phyloP scores from a whole-genome alignment of 495 filamentous ascomycete species.

The Wilcoxina mikolae region DNA sequence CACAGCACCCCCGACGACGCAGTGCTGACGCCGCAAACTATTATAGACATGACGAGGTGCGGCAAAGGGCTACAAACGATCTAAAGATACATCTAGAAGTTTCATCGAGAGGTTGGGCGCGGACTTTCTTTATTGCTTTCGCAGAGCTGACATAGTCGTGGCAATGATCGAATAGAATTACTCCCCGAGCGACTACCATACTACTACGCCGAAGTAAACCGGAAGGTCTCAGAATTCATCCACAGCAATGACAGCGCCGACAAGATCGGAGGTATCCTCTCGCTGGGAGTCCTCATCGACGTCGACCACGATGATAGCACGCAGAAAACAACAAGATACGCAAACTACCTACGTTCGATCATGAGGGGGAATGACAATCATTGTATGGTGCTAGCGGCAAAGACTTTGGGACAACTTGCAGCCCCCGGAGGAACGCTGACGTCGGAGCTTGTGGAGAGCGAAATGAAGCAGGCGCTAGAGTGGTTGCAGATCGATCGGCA shows the following conservation, averaged over 20 bases:
- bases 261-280: conserved; percentile 76
- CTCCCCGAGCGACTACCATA: conserved; percentile 47
- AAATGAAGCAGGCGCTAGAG: conserved; percentile 86
- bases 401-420: conserved; percentile 75
- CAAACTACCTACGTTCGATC: conserved; percentile 72
- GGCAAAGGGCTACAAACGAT: conserved; percentile 29
- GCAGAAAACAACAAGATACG: conserved; percentile 85
- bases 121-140: background rate
- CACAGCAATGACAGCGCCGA: conserved; percentile 75
- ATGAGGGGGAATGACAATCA: conserved; percentile 75
- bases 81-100: conserved; percentile 26
- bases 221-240: conserved; percentile 52
- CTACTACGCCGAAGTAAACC: conserved; percentile 51
- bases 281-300: conserved; percentile 82
- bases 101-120: conserved; percentile 20
- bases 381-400: conserved; percentile 74
- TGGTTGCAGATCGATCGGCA: conserved; percentile 91
- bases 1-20: background rate
- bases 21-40: conserved; percentile 1
- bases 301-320: conserved; percentile 91
- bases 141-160: background rate
- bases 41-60: conserved; percentile 29
- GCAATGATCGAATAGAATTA: conserved; percentile 37
- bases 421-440: conserved; percentile 86
- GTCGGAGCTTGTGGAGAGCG: conserved; percentile 89